Evolutionary conservation across 345 rosid species (phyloP).

Genomic region (Viola odorata): DNA sequence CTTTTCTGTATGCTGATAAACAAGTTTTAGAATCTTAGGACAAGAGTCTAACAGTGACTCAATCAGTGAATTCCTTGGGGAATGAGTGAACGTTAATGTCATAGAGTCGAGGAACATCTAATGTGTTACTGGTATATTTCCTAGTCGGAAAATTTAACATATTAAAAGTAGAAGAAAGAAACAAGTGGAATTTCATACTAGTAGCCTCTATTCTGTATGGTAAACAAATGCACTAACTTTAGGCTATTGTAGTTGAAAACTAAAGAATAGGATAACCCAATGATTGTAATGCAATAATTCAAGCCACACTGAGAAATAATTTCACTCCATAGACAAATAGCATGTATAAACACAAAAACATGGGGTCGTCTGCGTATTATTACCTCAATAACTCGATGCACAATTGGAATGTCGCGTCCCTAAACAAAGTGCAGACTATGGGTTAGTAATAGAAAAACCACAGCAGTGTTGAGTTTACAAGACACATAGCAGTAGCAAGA

Average conservation of each 20-base stretch:
- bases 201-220: background rate
- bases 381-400: conserved; percentile 49
- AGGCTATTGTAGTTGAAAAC: background rate
- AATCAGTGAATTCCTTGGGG: too few species aligned
- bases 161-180: background rate
- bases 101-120: too few species aligned
- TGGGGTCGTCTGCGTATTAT: background rate
- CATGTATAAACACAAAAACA: background rate
- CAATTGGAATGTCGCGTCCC: conserved; percentile 47
- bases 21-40: background rate
- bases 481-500: background rate
- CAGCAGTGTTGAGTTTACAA: background rate
- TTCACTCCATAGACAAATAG: background rate
- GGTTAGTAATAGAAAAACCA: background rate
- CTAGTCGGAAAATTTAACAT: background rate
- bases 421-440: conserved; percentile 8
- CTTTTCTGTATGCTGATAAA: background rate
- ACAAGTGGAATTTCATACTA: background rate
- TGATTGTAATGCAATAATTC: too few species aligned
- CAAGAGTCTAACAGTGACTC: background rate
- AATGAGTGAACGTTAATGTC: too few species aligned
- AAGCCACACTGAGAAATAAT: too few species aligned
- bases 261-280: background rate
- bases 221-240: background rate
- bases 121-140: background rate